Base-by-base conservation (phyloP, 129 eudicot genomes). In the Ambrosia trifida region DNA sequence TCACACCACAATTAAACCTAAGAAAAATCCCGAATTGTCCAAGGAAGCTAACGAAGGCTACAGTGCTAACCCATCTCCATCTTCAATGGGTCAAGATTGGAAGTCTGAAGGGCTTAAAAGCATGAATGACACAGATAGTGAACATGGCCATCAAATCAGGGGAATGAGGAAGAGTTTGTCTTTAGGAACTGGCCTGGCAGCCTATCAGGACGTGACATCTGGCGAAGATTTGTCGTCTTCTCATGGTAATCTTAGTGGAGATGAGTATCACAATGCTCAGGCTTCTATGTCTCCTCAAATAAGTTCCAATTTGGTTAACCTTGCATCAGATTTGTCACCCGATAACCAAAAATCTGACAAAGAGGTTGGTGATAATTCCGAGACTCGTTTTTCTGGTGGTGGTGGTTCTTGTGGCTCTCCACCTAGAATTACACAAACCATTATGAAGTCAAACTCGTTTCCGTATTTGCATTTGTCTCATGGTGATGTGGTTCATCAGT, bases 71-170 rank as follows among this genome's bases (percentile, higher is more conserved):
- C 75, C 79, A 43, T 75, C 78, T 66, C 76, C 84, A 73, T 73
- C 86, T 63, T 85, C 87, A 8, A 36, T 70, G 50, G 85, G 76
- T 58, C 78, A 72, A 59, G 85, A 83, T 66, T 86, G 86, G 80
- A 85, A 81, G 51, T 86, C 92, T 3, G 98, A 88, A 72, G 95
- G 87, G 64, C 64, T 82, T 6, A 84, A 87, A 73, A 58, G 82
- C 78, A 81, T 70, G 66, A 64, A 66, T 31, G 76, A 73, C 64
- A 72, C 73, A 9, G 92, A 83, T 36, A 62, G 73, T 76, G 84
- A 81, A 60, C 72, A 46, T 45, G 76, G 50, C 58, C 79, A 56
- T 36, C 71, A 80, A 65, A 66, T 69, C 13, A 57, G 83, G 35
- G 71, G 20, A 41, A 82, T 94, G 51, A 86, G 74, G 69, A 94